Base-by-base conservation (phyloP, 768 basidiomycete species). In the Phlegmacium glaucopus region DNA sequence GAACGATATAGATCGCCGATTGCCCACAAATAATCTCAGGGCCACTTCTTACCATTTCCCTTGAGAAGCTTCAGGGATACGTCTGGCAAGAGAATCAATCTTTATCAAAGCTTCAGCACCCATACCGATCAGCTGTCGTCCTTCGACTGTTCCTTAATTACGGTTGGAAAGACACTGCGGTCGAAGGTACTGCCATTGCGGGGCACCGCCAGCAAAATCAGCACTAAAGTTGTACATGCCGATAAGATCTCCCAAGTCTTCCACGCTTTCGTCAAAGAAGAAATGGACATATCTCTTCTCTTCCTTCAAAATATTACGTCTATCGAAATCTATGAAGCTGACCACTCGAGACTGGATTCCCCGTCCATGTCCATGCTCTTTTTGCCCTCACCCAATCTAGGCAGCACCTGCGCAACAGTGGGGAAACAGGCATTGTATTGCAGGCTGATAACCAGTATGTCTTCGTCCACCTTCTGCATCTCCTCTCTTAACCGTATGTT, bases 21-120 rank as follows among this genome's bases (percentile, higher is more conserved):
- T 68, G 61, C 9, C 76, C 76, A 0, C 75, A 79, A 58, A 69
- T 78, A 17, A 58, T 78, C 1, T 80, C 78, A 0, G 69, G 61
- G 3, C 37, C 59, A 4, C 56, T 52, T 1, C 52, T 80, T 4
- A 71, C 62, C 1, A 66, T 77, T 17, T 67, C 78, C 77, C 1
- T 62, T 72, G 36, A 51, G 61, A 13, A 47, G 39, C 12, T 65
- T 68, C 45, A 51, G 55, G 9, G 47, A 52, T 10, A 60, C 61
- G 6, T 67, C 66, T 2, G 71, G 72, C 29, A 55, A 54, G 11
- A 63, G 52, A 49, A 45, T 69, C 15, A 51, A 67, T 16, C 55
- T 75, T 9, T 36, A 48, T 8, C 50, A 60, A 1, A 50, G 66
- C 7, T 43, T 42, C 1, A 38, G 51, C 7, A 51, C 49, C 9